Evolutionary conservation across 116 monocot species (phyloP).

Genomic region (Phalaenopsis hybrid): DNA sequence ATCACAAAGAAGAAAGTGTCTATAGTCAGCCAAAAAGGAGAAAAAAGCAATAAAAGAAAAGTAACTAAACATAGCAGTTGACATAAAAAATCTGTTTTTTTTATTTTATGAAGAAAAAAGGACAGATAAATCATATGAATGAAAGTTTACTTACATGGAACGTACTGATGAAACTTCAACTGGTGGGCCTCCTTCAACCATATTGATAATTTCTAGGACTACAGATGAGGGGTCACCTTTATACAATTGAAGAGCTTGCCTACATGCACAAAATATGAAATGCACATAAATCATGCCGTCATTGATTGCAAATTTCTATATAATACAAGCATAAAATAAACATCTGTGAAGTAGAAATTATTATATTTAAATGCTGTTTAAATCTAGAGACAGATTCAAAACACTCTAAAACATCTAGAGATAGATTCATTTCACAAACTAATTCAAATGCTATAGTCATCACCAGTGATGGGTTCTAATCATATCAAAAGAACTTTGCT

Average conservation of each 20-base stretch:
- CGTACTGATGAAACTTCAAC: conserved; percentile 72
- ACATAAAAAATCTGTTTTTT: neutral
- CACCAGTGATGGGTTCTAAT: neutral
- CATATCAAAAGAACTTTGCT: neutral
- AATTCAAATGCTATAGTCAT: neutral
- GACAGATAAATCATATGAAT: neutral
- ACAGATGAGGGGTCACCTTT: conserved; percentile 62
- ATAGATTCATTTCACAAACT: neutral
- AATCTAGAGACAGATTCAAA: neutral
- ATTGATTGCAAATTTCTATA: neutral
- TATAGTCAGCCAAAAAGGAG: neutral
- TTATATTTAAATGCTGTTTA: neutral
- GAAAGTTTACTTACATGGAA: conserved; percentile 59
- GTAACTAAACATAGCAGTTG: neutral
- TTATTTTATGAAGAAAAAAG: neutral
- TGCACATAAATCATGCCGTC: neutral
- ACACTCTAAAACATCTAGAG: neutral
- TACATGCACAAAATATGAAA: conserved; percentile 21
- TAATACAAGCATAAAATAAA: neutral
- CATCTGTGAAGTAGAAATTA: neutral
- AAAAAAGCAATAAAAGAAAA: neutral
- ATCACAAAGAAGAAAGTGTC: neutral
- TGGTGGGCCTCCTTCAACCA: conserved; percentile 78
- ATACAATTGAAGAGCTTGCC: conserved; percentile 92
- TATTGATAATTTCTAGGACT: conserved; percentile 71